These are phyloP conservation scores for Cercospora sp. DNA, from an alignment of 2,329 filamentous ascomycete genomes.

Conservation along the genomic window DNA sequence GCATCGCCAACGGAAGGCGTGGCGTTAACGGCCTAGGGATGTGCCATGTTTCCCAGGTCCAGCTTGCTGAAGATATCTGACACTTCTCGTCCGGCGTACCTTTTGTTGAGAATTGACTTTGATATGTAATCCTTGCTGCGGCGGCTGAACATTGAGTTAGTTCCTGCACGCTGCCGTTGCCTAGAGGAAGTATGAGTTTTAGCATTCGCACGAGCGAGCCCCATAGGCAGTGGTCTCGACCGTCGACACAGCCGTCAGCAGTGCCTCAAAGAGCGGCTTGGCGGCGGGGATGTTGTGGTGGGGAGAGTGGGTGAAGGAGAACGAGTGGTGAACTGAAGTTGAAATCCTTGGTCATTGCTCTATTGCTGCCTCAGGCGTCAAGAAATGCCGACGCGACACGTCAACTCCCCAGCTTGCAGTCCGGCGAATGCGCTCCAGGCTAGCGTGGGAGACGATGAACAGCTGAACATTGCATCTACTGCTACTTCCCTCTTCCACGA, in stretches of 20 bases:
- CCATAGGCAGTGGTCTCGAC: neutral
- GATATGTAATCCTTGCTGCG: neutral
- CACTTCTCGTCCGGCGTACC: neutral
- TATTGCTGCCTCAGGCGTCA: neutral
- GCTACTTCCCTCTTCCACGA: neutral
- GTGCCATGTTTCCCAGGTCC: neutral
- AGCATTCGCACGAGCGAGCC: neutral
- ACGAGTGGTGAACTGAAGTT: neutral
- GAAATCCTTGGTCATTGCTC: neutral
- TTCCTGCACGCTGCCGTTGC: neutral
- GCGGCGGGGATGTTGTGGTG: neutral
- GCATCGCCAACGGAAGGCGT: neutral
- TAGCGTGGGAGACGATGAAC: neutral
- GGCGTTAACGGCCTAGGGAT: neutral
- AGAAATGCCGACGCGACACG: constrained; percentile 1
- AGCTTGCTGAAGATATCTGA: neutral
- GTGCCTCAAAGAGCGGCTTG: neutral
- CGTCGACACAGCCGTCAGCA: neutral
- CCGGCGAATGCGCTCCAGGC: neutral
- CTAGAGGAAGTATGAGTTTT: neutral
- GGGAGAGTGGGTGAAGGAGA: neutral
- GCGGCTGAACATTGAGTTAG: neutral
- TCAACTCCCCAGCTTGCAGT: neutral
- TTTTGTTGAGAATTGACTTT: neutral
- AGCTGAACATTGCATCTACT: neutral